Conservation (phyloP, 345 rosid genomes). For the Erucastrum elatum region DNA sequence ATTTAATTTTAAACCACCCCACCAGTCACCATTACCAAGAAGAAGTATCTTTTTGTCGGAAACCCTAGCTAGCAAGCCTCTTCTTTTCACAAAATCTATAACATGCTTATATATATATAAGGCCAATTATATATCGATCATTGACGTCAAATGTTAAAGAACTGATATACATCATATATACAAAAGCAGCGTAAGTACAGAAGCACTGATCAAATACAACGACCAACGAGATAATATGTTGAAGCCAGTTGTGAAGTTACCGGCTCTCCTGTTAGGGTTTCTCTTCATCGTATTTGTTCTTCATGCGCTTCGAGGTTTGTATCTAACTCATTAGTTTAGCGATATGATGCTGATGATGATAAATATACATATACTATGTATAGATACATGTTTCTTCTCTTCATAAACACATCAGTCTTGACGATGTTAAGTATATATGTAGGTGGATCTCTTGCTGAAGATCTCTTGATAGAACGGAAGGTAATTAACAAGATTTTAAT, state of each 20-base stretch:
- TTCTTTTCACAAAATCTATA: not conserved
- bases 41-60: slow-evolving; percentile 38
- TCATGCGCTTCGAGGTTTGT: slow-evolving; percentile 22
- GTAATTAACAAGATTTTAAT: not conserved
- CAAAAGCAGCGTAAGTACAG: too few relatives aligned
- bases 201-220: not conserved
- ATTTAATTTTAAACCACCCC: not conserved
- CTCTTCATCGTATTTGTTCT: slow-evolving; percentile 18
- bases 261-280: slow-evolving; percentile 16
- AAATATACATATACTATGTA: not conserved
- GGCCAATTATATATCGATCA: not conserved
- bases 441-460: slow-evolving; percentile 14
- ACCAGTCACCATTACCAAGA: slow-evolving; percentile 22
- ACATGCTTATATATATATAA: not conserved
- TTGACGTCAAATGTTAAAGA: not conserved
- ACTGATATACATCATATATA: too few relatives aligned
- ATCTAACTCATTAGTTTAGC: not conserved
- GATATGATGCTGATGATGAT: not conserved
- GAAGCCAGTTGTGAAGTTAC: not conserved
- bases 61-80: slow-evolving; percentile 23
- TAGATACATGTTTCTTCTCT: not conserved
- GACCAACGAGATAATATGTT: not conserved
- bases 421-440: not conserved
- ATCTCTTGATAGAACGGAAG: slow-evolving; percentile 29
- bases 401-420: not conserved